Evolutionary conservation across 345 rosid species (phyloP).

Genomic region (Moringa oleifera): DNA sequence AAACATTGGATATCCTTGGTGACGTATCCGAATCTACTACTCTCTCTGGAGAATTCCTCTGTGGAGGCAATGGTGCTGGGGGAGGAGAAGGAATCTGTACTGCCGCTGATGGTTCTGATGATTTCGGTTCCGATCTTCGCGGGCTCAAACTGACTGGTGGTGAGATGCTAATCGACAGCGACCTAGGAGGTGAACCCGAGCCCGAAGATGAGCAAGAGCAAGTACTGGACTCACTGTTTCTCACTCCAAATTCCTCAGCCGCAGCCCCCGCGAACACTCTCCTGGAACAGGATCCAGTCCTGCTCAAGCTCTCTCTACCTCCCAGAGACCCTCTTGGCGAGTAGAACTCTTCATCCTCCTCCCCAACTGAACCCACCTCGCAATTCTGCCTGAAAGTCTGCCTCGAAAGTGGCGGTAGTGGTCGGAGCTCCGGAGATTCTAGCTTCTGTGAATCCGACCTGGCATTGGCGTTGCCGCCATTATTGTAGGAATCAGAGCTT

Average conservation of each 20-base stretch:
- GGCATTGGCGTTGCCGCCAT: conserved; percentile 10
- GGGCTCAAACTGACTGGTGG: conserved; percentile 69
- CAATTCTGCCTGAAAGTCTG: conserved; percentile 43
- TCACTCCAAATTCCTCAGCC: conserved; percentile 29
- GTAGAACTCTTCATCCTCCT: conserved; percentile 81
- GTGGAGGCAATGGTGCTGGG: conserved; percentile 20
- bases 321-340: conserved; percentile 80
- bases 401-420: conserved; percentile 77
- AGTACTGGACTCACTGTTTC: conserved; percentile 42
- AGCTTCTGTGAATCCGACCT: conserved; percentile 49
- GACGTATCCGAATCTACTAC: conserved; percentile 18
- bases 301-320: conserved; percentile 49
- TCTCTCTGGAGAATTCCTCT: conserved; percentile 18
- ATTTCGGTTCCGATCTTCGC: conserved; percentile 51
- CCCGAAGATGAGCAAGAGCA: conserved; percentile 62
- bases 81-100: conserved; percentile 13
- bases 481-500: conserved; percentile 8
- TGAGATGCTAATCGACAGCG: conserved; percentile 75
- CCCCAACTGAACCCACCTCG: conserved; percentile 47
- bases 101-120: conserved; percentile 24
- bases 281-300: conserved; percentile 68
- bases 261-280: conserved; percentile 39
- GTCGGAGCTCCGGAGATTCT: conserved; percentile 93
- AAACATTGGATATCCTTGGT: conserved; percentile 15
- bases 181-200: conserved; percentile 70